Base-by-base conservation (phyloP, 768 basidiomycete species). In the Termitomyces sp. region DNA sequence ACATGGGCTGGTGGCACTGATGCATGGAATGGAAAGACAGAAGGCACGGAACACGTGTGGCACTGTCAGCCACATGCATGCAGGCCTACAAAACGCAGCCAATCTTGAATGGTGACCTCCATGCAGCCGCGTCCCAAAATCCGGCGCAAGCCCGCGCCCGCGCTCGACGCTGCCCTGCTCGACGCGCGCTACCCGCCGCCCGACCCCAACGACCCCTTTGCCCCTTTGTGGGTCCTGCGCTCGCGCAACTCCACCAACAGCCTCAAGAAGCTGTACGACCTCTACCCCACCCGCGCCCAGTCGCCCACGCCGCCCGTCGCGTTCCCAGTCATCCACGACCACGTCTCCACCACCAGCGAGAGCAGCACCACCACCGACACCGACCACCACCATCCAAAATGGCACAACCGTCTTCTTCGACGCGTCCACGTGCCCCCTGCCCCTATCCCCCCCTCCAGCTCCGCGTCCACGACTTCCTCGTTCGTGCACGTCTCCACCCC, bases 131-230 rank as follows among this genome's bases (percentile, higher is more conserved):
- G 16, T 13, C 51, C 57, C n/a, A 70, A 70, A 51, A 71, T 84
- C 66, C 81, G 74, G 67, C 83, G 88, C 58, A 88, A 88, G 67
- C 86, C 84, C 6, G 75, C 84, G 3, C 87, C 87, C 7, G 69
- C 74, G 50, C 68, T 78, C 57, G 48, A 24, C n/a, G 78, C 42
- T 15, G 58, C 11, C n/a, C 15, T 36, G 38, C 24, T 36, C 48
- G 36, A 52, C 36, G 20, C 16, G 8, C 58, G 84, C 44, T 91
- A 90, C 70, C 89, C 89, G 5, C 72, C 76, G 2, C 87, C 88
- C 35, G 89, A 91, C 72, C 88, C 87, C 22, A 69, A 67, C 18
- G 88, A 91, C 69, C 89, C 89, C 1, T 90, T 90, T 64, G 88
- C 85, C 6, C 83, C 89, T 0, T 81, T 91, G 46, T 82, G 83